Evolutionary conservation across 106 monocot genomes (phyloP), one percentile per base, ranked within the genome.

Genomic region (Dendrobium chrysotoxum): DNA sequence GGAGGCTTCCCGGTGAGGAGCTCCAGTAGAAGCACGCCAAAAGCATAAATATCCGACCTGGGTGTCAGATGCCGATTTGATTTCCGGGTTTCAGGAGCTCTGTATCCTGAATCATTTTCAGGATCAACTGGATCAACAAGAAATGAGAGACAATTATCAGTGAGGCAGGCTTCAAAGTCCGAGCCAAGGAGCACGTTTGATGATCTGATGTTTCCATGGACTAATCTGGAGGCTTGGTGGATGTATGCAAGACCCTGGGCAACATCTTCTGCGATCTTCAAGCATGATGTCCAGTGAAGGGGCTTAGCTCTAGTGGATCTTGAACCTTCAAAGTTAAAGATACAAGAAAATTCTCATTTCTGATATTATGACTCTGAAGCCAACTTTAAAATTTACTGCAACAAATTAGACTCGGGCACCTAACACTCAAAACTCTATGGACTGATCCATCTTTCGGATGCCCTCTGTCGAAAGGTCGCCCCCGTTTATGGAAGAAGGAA

Each of bases 281-380:
- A 81, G 86, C 96, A 97, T 23, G 94, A 97, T 40, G 94, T 94
- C 93, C 96, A 94, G 78, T 97, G 94, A 42, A 97, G 90, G 15
- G 96, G 90, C 72, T 92, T 97, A 5, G 96, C 86, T 11, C 84
- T 79, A 4, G 88, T 78, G 17, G 94, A 94, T 84, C 81, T 92
- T 66, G 92, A 94, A 77, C 96, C 96, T 97, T 80, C 15, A 78
- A 58, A 80, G 9, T 38, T 8, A 12, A 31, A 31, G 5, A 70
- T 11, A 61, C n/a, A 23, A 61, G 5, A 61, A n/a, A 6, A 20
- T 25, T 23, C 23, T 61, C 28, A 72, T 38, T 40, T 15, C 38
- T 75, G 40, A 39, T 50, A 50, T 50, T 13, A 50, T 46, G 50
- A 13, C 50, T 50, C 15, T 3, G 11, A 50, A 35, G 35, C 35